Percentiles rank a stretch among this genome's conserved stretches.
These are phyloP conservation scores for Caryopteris hybrid DNA, from an alignment of 305 asterid species.

Conservation along the genomic window DNA sequence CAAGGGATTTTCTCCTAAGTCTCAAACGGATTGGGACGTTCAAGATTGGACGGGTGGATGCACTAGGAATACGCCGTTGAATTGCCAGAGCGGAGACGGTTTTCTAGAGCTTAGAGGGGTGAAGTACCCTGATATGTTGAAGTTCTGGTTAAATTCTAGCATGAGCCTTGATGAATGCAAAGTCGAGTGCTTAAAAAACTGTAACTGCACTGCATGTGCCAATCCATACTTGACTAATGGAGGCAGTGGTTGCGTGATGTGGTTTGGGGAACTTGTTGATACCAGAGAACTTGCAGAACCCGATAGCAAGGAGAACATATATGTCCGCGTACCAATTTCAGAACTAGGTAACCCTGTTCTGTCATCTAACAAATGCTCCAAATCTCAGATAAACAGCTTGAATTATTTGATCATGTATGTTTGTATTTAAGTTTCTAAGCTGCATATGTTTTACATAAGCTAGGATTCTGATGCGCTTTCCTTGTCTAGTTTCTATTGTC, in stretches of 20 bases:
- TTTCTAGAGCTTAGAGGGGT: slow-evolving; percentile 22
- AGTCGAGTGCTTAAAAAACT: slow-evolving; percentile 23
- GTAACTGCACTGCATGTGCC: slow-evolving; percentile 35
- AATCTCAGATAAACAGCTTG: too few species aligned
- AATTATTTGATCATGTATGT: too few species aligned
- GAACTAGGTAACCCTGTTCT: not conserved
- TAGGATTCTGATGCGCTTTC: not conserved
- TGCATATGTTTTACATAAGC: too few species aligned
- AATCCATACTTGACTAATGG: slow-evolving; percentile 21
- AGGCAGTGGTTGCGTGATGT: slow-evolving; percentile 36
- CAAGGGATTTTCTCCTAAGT: slow-evolving; percentile 27
- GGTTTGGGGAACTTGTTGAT: slow-evolving; percentile 43
- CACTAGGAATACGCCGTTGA: slow-evolving; percentile 21
- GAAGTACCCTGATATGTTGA: not conserved
- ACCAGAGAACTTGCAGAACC: slow-evolving; percentile 13
- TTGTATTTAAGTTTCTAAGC: too few species aligned
- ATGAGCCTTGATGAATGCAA: slow-evolving; percentile 24
- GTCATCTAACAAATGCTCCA: not conserved
- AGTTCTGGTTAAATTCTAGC: slow-evolving; percentile 14
- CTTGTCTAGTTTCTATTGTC: not conserved
- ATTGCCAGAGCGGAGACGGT: slow-evolving; percentile 26
- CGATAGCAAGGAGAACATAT: slow-evolving; percentile 18
- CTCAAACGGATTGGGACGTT: slow-evolving; percentile 26
- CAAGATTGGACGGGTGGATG: slow-evolving; percentile 42
- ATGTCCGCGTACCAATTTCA: slow-evolving; percentile 26